These are phyloP conservation scores for Macrolepiota dolichaula DNA, from an alignment of 768 basidiomycete genomes.

Conservation along the genomic window DNA sequence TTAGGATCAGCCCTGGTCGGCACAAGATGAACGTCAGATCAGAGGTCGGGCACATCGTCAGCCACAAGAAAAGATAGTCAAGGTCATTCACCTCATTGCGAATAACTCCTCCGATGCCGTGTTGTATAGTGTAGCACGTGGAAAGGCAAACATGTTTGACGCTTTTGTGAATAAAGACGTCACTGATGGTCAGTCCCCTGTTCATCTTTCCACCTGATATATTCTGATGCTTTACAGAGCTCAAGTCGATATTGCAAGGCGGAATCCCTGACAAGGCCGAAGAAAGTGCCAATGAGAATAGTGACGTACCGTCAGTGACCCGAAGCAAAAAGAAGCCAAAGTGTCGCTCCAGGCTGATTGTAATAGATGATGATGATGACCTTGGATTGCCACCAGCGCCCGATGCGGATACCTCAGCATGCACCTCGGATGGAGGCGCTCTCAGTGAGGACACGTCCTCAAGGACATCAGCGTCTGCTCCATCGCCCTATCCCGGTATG, in stretches of 20 bases:
- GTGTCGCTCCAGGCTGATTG: background rate
- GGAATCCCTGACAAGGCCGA: background rate
- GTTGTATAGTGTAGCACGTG: background rate
- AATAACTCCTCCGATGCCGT: background rate
- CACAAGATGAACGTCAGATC: background rate
- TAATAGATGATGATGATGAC: background rate
- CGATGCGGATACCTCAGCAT: background rate
- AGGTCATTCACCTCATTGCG: background rate
- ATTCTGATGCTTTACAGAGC: background rate
- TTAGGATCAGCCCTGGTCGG: background rate
- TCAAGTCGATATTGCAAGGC: background rate
- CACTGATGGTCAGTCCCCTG: background rate
- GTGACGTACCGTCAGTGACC: no score
- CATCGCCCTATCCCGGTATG: background rate
- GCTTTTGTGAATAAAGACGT: background rate
- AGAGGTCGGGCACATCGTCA: background rate
- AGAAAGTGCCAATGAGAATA: no score
- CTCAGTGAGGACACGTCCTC: background rate
- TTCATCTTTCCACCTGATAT: background rate
- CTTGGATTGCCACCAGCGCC: background rate
- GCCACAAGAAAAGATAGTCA: background rate
- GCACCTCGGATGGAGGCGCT: background rate
- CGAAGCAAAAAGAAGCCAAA: background rate
- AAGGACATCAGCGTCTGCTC: background rate
- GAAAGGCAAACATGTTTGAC: background rate